Conservation (phyloP, 2,329 filamentous ascomycete species). For the Pleochaeta shiraiana region DNA sequence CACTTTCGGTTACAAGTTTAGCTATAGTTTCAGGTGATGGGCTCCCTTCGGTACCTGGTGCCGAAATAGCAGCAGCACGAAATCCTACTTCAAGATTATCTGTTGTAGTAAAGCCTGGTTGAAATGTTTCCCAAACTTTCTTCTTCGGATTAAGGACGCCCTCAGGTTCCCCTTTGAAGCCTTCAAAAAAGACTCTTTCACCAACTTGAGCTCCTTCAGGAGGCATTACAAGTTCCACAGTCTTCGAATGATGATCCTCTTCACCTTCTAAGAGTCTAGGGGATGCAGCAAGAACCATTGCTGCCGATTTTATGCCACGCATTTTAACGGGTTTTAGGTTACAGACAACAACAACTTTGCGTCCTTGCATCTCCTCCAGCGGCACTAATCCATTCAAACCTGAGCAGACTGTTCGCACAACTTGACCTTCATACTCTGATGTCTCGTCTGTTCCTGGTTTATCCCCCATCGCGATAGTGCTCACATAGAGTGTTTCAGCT, state of each 20-base stretch:
- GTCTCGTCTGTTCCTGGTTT: conserved; percentile 71
- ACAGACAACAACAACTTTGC: conserved; percentile 88
- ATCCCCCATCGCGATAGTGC: conserved; percentile 88
- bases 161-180: conserved; percentile 86
- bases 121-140: conserved; percentile 96
- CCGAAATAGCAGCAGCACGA: conserved; percentile 55
- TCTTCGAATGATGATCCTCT: conserved; percentile 64
- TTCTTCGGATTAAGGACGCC: conserved; percentile 95
- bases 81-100: conserved; percentile 65
- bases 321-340: conserved; percentile 99
- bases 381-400: conserved; percentile 86
- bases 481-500: conserved; percentile 87
- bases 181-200: conserved; percentile 80
- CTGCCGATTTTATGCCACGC: conserved; percentile 61
- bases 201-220: conserved; percentile 62
- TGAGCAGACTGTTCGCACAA: conserved; percentile 90
- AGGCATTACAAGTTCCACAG: conserved; percentile 78
- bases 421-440: conserved; percentile 71
- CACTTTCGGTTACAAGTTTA: conserved; percentile 53
- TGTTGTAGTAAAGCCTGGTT: conserved; percentile 89
- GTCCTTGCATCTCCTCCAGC: conserved; percentile 87
- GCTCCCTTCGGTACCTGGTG: conserved; percentile 47
- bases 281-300: conserved; percentile 92
- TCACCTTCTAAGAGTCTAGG: conserved; percentile 67
- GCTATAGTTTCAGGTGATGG: conserved; percentile 24